Conservation (phyloP, 371 early-diverging fungal genomes). For the Mucor saturninus region DNA sequence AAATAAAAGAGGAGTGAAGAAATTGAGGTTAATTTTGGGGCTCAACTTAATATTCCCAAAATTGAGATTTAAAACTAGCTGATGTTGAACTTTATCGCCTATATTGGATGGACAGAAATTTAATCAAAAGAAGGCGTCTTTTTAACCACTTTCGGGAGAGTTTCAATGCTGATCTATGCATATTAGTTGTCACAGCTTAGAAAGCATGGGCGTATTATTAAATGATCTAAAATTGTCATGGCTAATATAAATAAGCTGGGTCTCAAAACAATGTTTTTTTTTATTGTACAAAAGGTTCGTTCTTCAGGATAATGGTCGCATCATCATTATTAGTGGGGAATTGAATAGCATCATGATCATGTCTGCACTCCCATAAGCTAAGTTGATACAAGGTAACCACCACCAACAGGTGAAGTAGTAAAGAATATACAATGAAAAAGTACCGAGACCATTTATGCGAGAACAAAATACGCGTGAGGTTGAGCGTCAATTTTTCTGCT, state of each 20-base stretch:
- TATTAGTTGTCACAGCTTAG: too few species aligned
- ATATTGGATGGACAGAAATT: too few species aligned
- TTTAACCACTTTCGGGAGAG: too few species aligned
- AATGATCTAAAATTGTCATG: too few species aligned
- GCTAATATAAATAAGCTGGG: too few species aligned
- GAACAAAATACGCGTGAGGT: constrained; percentile 70
- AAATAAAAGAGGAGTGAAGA: background rate
- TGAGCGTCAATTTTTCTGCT: constrained; percentile 73
- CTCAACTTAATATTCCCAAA: too few species aligned
- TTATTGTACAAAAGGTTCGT: background rate
- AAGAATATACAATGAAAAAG: constrained; percentile 73
- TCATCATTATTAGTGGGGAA: constrained; percentile 44
- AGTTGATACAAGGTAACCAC: constrained; percentile 73
- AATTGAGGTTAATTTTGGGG: background rate
- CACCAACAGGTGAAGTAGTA: constrained; percentile 79
- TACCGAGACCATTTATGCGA: constrained; percentile 77
- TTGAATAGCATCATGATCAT: constrained; percentile 60
- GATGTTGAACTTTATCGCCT: too few species aligned
- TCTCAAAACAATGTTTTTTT: too few species aligned
- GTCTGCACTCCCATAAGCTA: constrained; percentile 72
- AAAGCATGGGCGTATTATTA: too few species aligned
- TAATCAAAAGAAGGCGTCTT: too few species aligned
- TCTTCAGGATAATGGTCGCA: constrained; percentile 10
- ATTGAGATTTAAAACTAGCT: too few species aligned
- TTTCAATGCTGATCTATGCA: too few species aligned